phyloP scores from a whole-genome alignment of 2,329 filamentous ascomycete genomes.

The Septoria petroselini region DNA sequence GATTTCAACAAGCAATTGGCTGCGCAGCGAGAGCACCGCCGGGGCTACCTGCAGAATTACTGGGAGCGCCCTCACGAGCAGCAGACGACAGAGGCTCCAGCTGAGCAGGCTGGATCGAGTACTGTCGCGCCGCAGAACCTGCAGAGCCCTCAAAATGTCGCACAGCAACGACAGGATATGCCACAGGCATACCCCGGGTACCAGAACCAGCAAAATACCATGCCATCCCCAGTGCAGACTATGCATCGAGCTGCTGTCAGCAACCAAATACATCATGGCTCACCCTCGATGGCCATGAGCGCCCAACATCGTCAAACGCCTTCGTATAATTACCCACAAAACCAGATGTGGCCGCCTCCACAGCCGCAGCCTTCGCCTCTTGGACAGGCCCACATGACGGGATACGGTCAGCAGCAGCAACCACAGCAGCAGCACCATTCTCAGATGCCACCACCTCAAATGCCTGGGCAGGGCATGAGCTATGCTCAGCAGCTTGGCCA shows the following conservation, averaged over 20 bases:
- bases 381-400: constrained; percentile 47
- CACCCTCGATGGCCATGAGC: constrained; percentile 54
- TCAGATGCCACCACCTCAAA: constrained; percentile 50
- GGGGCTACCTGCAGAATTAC: constrained; percentile 73
- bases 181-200: constrained; percentile 67
- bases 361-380: constrained; percentile 50
- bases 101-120: constrained; percentile 38
- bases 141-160: constrained; percentile 45
- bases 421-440: constrained; percentile 46
- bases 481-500: constrained; percentile 50
- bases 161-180: constrained; percentile 57
- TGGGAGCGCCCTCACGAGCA: constrained; percentile 79
- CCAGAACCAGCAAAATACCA: constrained; percentile 66
- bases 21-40: constrained; percentile 73
- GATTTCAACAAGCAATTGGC: constrained; percentile 87
- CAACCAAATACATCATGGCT: constrained; percentile 60
- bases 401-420: constrained; percentile 42
- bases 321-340: constrained; percentile 46
- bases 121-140: constrained; percentile 45
- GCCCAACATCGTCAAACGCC: constrained; percentile 43
- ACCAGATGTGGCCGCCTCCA: constrained; percentile 50
- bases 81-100: constrained; percentile 55
- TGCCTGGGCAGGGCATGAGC: constrained; percentile 47
- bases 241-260: constrained; percentile 57
- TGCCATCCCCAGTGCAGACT: constrained; percentile 71